These are phyloP conservation scores for Trebouxia sp. DNA, from an alignment of 139 green algal genomes.

Conservation along the genomic window DNA sequence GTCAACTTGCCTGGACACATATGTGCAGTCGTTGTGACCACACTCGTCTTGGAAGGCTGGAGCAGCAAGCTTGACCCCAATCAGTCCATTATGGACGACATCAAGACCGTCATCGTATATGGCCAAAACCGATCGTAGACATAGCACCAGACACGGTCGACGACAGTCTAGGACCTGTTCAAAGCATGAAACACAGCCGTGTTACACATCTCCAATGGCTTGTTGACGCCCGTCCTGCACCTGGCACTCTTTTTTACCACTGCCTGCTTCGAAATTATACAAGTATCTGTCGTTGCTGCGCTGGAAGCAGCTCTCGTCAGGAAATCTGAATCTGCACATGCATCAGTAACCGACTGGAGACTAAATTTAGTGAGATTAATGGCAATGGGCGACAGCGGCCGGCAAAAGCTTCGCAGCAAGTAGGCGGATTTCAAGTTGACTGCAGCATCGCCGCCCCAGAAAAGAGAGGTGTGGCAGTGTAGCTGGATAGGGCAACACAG, in stretches of 20 bases:
- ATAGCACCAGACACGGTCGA: neutral
- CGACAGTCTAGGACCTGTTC: too few relatives aligned
- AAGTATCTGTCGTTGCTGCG: neutral
- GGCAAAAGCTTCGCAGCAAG: neutral
- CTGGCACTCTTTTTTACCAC: too few relatives aligned
- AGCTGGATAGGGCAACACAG: too few relatives aligned
- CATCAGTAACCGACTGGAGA: slow-evolving; percentile 1
- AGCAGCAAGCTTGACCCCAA: slow-evolving; percentile 67
- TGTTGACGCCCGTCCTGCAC: too few relatives aligned
- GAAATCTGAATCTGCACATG: neutral
- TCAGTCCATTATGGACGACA: slow-evolving; percentile 36
- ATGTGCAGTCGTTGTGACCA: slow-evolving; percentile 84
- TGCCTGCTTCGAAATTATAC: too few relatives aligned
- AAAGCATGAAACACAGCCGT: too few relatives aligned
- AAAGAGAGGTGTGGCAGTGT: too few relatives aligned
- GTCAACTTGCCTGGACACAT: slow-evolving; percentile 86
- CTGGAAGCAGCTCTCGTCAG: neutral
- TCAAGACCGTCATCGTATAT: neutral
- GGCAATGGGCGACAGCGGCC: neutral
- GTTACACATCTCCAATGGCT: too few relatives aligned
- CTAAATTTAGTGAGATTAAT: slow-evolving; percentile 14
- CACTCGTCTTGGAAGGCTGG: slow-evolving; percentile 90
- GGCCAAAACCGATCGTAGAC: neutral
- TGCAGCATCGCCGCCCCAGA: slow-evolving; percentile 5
- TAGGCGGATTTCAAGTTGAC: neutral